phyloP scores from a whole-genome alignment of 371 early-diverging fungal species.

The Mortierella sp. region DNA sequence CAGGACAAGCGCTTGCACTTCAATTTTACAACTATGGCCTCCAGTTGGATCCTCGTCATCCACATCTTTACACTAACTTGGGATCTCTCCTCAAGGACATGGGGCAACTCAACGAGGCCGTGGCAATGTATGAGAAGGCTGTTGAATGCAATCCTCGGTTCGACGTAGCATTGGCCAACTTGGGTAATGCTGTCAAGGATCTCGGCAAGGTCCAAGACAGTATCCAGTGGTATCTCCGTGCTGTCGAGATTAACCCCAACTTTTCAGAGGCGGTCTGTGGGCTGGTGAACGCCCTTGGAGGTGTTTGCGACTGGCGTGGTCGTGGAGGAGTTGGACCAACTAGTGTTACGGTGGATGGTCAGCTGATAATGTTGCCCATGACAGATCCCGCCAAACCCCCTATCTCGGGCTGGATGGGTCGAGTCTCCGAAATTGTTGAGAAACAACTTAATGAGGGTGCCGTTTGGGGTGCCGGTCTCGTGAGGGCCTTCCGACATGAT shows the following conservation, averaged over 20 bases:
- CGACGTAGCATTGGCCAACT: constrained; percentile 91
- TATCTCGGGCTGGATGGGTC: constrained; percentile 81
- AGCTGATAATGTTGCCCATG: constrained; percentile 14
- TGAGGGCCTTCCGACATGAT: constrained; percentile 48
- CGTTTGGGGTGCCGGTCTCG: constrained; percentile 65
- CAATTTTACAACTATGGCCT: constrained; percentile 92
- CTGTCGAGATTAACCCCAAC: constrained; percentile 87
- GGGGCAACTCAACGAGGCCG: constrained; percentile 85
- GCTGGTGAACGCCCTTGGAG: constrained; percentile 85
- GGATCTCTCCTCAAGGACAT: constrained; percentile 90
- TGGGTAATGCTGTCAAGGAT: constrained; percentile 92
- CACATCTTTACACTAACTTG: constrained; percentile 90
- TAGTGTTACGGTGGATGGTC: constrained; percentile 44
- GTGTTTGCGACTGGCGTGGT: constrained; percentile 92
- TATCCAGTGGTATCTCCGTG: constrained; percentile 85
- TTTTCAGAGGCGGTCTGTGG: constrained; percentile 95
- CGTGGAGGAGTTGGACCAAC: constrained; percentile 67
- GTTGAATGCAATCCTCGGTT: constrained; percentile 88
- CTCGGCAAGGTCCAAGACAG: constrained; percentile 90
- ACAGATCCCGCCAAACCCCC: constrained; percentile 16
- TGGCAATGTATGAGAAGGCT: constrained; percentile 90
- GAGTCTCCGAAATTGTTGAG: constrained; percentile 81
- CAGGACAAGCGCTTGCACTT: constrained; percentile 78
- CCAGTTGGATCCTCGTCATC: constrained; percentile 83
- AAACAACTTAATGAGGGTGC: constrained; percentile 78